Conservation (phyloP, 2,329 filamentous ascomycete genomes). For the Alternaria metachromatica region DNA sequence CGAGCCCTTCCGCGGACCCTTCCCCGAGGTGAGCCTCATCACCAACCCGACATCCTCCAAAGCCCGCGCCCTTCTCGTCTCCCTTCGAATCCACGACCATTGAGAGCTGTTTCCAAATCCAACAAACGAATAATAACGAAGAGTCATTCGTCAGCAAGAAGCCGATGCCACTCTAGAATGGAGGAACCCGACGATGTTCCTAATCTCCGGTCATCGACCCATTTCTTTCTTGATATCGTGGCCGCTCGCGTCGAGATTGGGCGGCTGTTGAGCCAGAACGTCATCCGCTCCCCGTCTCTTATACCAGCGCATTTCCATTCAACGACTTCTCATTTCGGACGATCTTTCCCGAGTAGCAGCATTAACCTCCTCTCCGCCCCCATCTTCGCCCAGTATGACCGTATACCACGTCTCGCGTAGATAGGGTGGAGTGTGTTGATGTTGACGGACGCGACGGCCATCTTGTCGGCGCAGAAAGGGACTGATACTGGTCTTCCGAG, state of each 20-base stretch:
- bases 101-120: no score
- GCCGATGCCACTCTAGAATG: not conserved
- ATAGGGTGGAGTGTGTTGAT: not conserved
- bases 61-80: not conserved
- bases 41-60: not conserved
- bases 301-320: not conserved
- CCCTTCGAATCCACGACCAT: not conserved
- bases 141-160: not conserved
- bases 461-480: not conserved
- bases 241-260: not conserved
- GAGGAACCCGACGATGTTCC: rapidly evolving
- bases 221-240: not conserved
- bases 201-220: not conserved
- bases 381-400: not conserved
- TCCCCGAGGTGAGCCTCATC: not conserved
- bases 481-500: not conserved
- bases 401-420: not conserved
- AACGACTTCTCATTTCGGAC: not conserved
- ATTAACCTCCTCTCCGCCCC: not conserved
- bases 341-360: not conserved
- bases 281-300: not conserved
- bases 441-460: not conserved
- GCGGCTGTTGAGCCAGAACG: not conserved
- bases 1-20: no score
- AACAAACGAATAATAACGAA: not conserved